Conservation (phyloP, 306 rosid genomes). For the Cucurbita ficifolia region DNA sequence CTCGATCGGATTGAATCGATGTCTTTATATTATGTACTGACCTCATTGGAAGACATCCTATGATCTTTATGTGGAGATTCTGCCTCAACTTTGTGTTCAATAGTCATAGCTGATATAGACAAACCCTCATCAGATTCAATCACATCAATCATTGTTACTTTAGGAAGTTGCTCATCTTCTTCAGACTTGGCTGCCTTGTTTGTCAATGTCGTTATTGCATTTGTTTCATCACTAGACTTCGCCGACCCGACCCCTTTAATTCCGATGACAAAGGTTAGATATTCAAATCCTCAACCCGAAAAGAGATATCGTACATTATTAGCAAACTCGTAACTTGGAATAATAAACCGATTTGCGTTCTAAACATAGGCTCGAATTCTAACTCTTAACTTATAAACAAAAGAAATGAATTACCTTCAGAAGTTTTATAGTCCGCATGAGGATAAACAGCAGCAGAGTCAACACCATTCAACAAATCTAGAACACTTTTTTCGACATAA, state of each 20-base stretch:
- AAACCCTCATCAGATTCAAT: not conserved
- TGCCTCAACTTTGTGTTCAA: not conserved
- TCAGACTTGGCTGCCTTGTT: not conserved
- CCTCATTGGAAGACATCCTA: not conserved
- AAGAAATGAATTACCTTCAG: not conserved
- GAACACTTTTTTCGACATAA: not conserved
- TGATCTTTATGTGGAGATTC: not conserved
- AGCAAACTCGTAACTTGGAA: not conserved
- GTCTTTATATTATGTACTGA: not conserved
- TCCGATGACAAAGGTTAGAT: not conserved
- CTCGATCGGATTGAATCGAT: too few relatives aligned
- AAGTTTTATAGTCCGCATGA: not conserved
- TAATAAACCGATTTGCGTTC: not conserved
- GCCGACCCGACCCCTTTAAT: not conserved
- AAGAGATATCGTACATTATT: not conserved
- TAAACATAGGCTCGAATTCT: not conserved
- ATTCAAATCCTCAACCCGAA: not conserved
- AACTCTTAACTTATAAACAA: not conserved
- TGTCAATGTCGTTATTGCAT: not conserved
- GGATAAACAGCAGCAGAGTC: not conserved
- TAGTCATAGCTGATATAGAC: not conserved
- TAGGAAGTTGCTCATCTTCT: not conserved
- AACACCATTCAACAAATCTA: not conserved
- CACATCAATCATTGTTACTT: not conserved
- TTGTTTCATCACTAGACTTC: not conserved